Evolutionary conservation across 2,329 filamentous ascomycete genomes (phyloP).

Genomic region (Exserohilum turcica): DNA sequence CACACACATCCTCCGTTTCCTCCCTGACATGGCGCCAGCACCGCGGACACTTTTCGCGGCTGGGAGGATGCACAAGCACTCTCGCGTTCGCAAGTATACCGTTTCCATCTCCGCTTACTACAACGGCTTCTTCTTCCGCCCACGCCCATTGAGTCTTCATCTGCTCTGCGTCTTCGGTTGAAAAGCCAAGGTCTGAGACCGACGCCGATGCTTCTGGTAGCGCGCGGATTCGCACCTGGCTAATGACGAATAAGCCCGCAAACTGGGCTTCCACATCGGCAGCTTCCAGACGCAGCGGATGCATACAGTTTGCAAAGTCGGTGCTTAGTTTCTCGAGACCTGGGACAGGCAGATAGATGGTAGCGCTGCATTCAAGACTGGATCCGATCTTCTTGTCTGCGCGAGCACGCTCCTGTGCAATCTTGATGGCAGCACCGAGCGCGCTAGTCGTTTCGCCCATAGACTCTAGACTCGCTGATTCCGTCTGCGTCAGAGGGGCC

Average conservation of each 20-base stretch:
- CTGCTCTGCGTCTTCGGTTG: conserved; percentile 5
- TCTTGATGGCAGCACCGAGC: conserved; percentile 71
- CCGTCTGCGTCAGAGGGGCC: not conserved
- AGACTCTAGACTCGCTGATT: conserved; percentile 24
- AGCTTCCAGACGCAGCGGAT: not conserved
- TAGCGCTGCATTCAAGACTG: conserved; percentile 76
- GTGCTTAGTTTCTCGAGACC: not conserved
- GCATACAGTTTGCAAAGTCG: conserved; percentile 8
- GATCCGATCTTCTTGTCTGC: conserved; percentile 75
- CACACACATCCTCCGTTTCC: conserved; percentile 70
- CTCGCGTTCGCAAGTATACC: conserved; percentile 21
- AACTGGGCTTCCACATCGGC: conserved; percentile 34
- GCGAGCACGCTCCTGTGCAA: conserved; percentile 74
- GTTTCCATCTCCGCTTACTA: conserved; percentile 4
- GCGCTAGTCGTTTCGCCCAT: conserved; percentile 50
- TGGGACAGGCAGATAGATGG: conserved; percentile 29
- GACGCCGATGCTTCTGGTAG: not conserved
- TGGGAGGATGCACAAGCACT: conserved; percentile 51
- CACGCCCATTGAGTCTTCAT: conserved; percentile 18
- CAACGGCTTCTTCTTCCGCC: conserved; percentile 38
- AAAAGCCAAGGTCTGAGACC: not conserved
- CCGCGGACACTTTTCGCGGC: conserved; percentile 73
- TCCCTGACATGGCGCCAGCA: conserved; percentile 88
- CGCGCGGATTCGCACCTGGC: conserved; percentile 33
- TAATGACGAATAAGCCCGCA: conserved; percentile 52